A percentile compares a stretch with the other conserved stretches of the same genome.
Conservation (phyloP, 116 monocot genomes). For the Zostera marina region DNA sequence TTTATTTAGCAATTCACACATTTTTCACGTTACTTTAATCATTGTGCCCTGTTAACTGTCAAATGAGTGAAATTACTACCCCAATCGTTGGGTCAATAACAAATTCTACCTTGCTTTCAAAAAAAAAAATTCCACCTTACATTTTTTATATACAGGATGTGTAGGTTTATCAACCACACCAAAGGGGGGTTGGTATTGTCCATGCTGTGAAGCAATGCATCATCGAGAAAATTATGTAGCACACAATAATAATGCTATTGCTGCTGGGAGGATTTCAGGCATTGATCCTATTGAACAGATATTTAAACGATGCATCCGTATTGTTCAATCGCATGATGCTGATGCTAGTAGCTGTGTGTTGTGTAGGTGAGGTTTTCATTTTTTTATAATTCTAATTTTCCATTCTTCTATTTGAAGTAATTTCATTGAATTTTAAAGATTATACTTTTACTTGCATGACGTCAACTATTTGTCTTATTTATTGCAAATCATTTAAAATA, state of each 20-base stretch:
- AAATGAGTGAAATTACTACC: too few species aligned
- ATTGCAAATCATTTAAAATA: not conserved
- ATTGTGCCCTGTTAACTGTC: too few species aligned
- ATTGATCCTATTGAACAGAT: constrained; percentile 76
- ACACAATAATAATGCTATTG: constrained; percentile 66
- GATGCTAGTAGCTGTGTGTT: constrained; percentile 57
- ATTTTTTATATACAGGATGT: constrained; percentile 45
- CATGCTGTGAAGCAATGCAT: constrained; percentile 47
- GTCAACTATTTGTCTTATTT: not conserved
- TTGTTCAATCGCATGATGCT: constrained; percentile 41
- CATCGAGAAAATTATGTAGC: constrained; percentile 43
- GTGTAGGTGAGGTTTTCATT: constrained; percentile 49
- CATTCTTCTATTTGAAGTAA: not conserved
- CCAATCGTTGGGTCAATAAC: too few species aligned
- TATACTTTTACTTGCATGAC: not conserved
- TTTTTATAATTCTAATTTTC: not conserved
- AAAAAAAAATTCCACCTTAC: not conserved
- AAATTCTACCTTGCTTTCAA: too few species aligned
- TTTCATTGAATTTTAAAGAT: not conserved
- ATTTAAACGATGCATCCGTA: constrained; percentile 51
- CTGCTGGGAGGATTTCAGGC: constrained; percentile 61
- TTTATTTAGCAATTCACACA: too few species aligned
- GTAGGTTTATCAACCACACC: constrained; percentile 47
- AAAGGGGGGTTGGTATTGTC: constrained; percentile 51
- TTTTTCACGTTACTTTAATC: too few species aligned